phyloP scores from a whole-genome alignment of 306 rosid genomes.

The Ormosia semicastrata region DNA sequence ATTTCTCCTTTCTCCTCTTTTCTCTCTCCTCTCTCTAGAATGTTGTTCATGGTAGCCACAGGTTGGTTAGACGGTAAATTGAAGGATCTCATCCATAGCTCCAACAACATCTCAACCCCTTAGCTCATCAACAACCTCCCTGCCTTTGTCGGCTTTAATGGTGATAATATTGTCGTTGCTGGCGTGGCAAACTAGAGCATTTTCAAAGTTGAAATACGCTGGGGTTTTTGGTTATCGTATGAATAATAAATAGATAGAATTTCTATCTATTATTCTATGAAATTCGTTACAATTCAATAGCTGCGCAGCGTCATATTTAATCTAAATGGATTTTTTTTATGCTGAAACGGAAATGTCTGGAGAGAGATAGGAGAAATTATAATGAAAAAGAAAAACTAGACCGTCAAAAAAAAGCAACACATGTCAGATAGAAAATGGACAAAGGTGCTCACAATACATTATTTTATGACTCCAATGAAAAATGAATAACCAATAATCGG shows the following conservation, averaged over 20 bases:
- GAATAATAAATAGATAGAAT: no score
- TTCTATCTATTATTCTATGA: neutral
- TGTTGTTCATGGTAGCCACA: no score
- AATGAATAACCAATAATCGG: no score
- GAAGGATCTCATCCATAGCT: constrained; percentile 62
- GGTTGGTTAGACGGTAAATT: constrained; percentile 70
- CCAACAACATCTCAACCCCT: constrained; percentile 55
- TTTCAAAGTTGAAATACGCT: neutral
- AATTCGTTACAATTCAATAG: neutral
- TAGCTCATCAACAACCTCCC: constrained; percentile 58
- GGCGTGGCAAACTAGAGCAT: neutral
- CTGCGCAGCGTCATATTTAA: no score
- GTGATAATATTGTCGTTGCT: neutral
- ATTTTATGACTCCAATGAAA: no score
- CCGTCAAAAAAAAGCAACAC: neutral
- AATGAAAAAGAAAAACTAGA: no score
- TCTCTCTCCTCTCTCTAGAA: no score
- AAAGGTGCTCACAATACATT: no score
- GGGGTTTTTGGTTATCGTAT: neutral
- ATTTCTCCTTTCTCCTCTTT: no score
- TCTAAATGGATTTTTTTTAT: no score
- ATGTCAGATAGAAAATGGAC: neutral
- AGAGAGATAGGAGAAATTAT: neutral
- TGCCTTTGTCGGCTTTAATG: neutral
- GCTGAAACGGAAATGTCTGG: neutral